Evolutionary conservation across 768 basidiomycete species (phyloP).

Genomic region (Fibroporia radiculosa): DNA sequence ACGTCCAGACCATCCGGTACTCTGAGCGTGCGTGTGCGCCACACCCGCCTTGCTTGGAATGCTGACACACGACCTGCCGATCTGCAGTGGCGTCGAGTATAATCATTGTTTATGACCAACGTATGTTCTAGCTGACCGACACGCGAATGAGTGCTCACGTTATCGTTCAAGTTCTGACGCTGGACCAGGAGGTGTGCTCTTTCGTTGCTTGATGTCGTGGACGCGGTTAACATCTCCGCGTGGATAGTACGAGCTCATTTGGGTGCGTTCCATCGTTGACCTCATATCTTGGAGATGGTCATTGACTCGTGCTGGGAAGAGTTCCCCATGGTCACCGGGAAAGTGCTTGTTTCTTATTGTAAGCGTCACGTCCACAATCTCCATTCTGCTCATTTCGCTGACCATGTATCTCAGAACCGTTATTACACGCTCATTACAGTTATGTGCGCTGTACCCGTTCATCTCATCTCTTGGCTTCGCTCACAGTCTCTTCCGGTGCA

Average conservation of each 20-base stretch:
- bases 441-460: constrained; percentile 32
- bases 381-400: neutral
- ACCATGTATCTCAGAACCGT: constrained; percentile 37
- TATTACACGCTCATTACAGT: constrained; percentile 46
- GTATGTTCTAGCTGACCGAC: constrained; percentile 20
- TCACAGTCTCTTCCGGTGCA: constrained; percentile 14
- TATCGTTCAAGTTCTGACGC: constrained; percentile 38
- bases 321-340: constrained; percentile 46
- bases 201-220: neutral
- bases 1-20: constrained; percentile 13
- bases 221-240: neutral
- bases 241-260: constrained; percentile 47
- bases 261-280: constrained; percentile 29
- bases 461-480: neutral
- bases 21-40: constrained; percentile 12
- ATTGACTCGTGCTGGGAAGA: constrained; percentile 22
- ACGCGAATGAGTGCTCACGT: constrained; percentile 24
- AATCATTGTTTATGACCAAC: constrained; percentile 48
- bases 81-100: constrained; percentile 40
- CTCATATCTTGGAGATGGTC: neutral
- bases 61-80: constrained; percentile 2
- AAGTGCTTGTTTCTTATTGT: constrained; percentile 50
- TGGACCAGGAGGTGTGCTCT: constrained; percentile 41
- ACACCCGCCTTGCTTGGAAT: neutral
- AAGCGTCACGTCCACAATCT: constrained; percentile 3